Percentiles rank a stretch among this genome's conserved stretches.
Evolutionary conservation across 2,329 filamentous ascomycete species (phyloP).

Genomic region (Talaromyces sp.): DNA sequence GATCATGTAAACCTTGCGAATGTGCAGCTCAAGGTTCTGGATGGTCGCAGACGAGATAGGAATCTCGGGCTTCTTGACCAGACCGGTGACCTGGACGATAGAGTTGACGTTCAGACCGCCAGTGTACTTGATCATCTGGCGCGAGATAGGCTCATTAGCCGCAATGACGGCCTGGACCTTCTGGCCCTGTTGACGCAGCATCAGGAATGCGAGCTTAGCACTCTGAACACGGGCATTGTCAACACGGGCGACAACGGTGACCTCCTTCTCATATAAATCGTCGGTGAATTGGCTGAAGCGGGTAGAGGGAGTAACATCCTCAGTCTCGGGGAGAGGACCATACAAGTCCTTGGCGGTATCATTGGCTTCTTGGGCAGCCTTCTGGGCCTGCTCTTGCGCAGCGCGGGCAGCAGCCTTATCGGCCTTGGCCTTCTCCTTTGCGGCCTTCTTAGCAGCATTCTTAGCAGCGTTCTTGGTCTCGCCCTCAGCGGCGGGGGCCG

Average conservation of each 20-base stretch:
- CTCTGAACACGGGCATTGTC: conserved; percentile 87
- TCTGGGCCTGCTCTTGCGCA: conserved; percentile 73
- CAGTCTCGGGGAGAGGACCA: conserved; percentile 66
- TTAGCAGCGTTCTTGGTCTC: conserved; percentile 59
- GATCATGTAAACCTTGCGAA: conserved; percentile 80
- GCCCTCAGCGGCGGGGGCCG: conserved; percentile 39
- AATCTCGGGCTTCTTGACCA: conserved; percentile 79
- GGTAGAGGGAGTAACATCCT: conserved; percentile 63
- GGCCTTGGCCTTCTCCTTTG: conserved; percentile 87
- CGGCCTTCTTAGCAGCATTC: conserved; percentile 82
- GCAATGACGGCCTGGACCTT: conserved; percentile 79
- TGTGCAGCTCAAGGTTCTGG: conserved; percentile 80
- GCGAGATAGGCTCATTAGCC: conserved; percentile 67
- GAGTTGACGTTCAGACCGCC: conserved; percentile 75
- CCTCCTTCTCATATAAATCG: conserved; percentile 66
- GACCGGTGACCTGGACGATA: conserved; percentile 78
- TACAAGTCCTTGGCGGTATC: conserved; percentile 72
- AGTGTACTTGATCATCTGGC: conserved; percentile 95
- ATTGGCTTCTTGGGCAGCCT: conserved; percentile 66
- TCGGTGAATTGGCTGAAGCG: conserved; percentile 60
- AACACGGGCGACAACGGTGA: conserved; percentile 78
- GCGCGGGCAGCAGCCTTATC: conserved; percentile 71
- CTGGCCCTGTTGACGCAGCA: conserved; percentile 76
- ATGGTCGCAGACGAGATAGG: conserved; percentile 87
- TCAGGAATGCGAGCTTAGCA: conserved; percentile 88